phyloP scores from a whole-genome alignment of 2,329 filamentous ascomycete species.

The Fusarium pininemorale region DNA sequence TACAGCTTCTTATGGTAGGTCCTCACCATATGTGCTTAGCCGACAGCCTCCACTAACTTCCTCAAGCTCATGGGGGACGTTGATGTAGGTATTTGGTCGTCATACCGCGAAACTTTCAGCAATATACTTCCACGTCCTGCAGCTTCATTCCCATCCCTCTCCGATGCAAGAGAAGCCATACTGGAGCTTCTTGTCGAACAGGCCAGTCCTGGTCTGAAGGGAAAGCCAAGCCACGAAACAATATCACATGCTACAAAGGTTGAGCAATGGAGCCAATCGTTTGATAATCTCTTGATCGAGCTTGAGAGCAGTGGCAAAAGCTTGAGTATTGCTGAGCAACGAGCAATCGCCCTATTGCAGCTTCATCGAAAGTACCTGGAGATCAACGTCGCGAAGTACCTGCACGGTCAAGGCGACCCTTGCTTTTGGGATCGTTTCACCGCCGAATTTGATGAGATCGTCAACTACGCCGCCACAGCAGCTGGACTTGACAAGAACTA shows the following conservation, averaged over 20 bases:
- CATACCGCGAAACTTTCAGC: not conserved
- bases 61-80: slow-evolving; percentile 12
- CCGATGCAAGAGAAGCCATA: slow-evolving; percentile 5
- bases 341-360: slow-evolving; percentile 15
- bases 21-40: fast-evolving
- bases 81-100: not conserved
- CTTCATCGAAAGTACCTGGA: slow-evolving; percentile 15
- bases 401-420: slow-evolving; percentile 7
- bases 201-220: slow-evolving; percentile 11
- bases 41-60: fast-evolving
- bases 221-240: not conserved
- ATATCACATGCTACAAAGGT: not conserved
- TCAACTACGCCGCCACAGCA: not conserved
- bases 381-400: slow-evolving; percentile 17
- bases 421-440: slow-evolving; percentile 29
- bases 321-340: not conserved
- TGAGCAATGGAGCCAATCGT: not conserved
- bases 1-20: slow-evolving; percentile 14
- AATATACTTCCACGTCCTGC: not conserved
- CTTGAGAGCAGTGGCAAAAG: not conserved
- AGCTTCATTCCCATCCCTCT: not conserved
- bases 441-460: not conserved
- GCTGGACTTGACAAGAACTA: not conserved
- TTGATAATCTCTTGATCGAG: not conserved
- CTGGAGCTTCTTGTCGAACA: slow-evolving; percentile 20